These are phyloP conservation scores for Garcia nutans DNA, from an alignment of 345 rosid genomes.

Conservation along the genomic window DNA sequence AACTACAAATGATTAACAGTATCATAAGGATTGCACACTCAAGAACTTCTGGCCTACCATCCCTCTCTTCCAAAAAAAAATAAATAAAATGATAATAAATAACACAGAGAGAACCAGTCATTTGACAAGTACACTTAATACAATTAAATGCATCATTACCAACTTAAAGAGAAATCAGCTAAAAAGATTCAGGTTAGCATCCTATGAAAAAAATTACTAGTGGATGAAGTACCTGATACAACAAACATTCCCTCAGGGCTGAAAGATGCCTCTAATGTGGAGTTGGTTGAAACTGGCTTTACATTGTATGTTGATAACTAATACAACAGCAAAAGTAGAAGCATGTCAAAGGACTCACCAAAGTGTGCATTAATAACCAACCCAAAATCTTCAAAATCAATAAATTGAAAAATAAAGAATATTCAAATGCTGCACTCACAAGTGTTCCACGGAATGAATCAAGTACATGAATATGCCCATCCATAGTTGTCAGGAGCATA, in stretches of 20 bases:
- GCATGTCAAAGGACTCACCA: conserved; percentile 14
- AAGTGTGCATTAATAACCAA: background rate
- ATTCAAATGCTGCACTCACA: conserved; percentile 36
- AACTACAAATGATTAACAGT: background rate
- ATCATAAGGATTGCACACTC: background rate
- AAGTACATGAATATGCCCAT: conserved; percentile 85
- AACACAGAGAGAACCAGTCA: too few relatives aligned
- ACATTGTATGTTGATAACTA: conserved; percentile 82
- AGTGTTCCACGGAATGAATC: conserved; percentile 93
- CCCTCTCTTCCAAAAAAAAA: background rate
- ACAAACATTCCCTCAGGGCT: conserved; percentile 97
- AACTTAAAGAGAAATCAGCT: conserved; percentile 4
- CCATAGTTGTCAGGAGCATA: conserved; percentile 87
- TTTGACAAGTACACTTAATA: background rate
- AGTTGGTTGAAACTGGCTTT: conserved; percentile 73
- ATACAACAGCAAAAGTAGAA: conserved; percentile 19
- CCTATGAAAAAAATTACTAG: conserved; percentile 10
- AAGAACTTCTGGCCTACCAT: background rate
- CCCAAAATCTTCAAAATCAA: background rate
- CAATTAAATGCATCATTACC: background rate
- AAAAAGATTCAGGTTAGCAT: background rate
- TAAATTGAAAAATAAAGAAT: background rate
- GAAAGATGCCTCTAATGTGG: conserved; percentile 92
- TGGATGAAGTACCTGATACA: conserved; percentile 56
- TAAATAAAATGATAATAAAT: background rate